Conservation (phyloP, 768 basidiomycete species). For the Tulasnella sp. region DNA sequence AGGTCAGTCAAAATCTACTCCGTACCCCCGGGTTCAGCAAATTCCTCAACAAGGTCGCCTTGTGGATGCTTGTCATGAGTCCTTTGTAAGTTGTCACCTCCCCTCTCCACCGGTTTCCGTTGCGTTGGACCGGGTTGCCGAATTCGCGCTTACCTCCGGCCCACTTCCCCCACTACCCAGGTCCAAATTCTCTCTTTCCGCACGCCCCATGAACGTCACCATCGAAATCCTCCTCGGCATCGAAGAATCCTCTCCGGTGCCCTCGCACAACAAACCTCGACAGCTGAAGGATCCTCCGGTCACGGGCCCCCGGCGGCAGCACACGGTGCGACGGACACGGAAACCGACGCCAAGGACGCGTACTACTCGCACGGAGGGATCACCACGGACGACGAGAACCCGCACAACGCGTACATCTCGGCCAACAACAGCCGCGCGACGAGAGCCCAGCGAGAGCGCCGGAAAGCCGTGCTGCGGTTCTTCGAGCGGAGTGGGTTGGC, state of each 20-base stretch:
- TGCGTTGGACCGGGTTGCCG: slow-evolving; percentile 35
- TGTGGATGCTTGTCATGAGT: slow-evolving; percentile 85
- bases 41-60: slow-evolving; percentile 67
- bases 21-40: slow-evolving; percentile 72
- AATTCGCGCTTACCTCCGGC: neutral
- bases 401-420: slow-evolving; percentile 5
- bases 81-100: slow-evolving; percentile 58
- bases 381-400: slow-evolving; percentile 41
- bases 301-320: slow-evolving; percentile 8
- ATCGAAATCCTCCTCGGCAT: slow-evolving; percentile 78
- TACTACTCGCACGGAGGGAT: slow-evolving; percentile 44
- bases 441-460: neutral
- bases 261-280: slow-evolving; percentile 24
- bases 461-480: slow-evolving; percentile 40
- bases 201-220: slow-evolving; percentile 82
- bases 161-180: slow-evolving; percentile 45
- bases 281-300: slow-evolving; percentile 37
- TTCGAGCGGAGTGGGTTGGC: slow-evolving; percentile 65
- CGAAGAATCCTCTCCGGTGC: slow-evolving; percentile 46
- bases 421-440: neutral
- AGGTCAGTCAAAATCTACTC: slow-evolving; percentile 86
- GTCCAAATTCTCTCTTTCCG: slow-evolving; percentile 85
- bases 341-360: slow-evolving; percentile 35
- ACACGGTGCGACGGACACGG: slow-evolving; percentile 28
- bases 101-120: slow-evolving; percentile 23